These are phyloP conservation scores for Metarhizium brunneum DNA, from an alignment of 2,329 filamentous ascomycete species.

Conservation along the genomic window DNA sequence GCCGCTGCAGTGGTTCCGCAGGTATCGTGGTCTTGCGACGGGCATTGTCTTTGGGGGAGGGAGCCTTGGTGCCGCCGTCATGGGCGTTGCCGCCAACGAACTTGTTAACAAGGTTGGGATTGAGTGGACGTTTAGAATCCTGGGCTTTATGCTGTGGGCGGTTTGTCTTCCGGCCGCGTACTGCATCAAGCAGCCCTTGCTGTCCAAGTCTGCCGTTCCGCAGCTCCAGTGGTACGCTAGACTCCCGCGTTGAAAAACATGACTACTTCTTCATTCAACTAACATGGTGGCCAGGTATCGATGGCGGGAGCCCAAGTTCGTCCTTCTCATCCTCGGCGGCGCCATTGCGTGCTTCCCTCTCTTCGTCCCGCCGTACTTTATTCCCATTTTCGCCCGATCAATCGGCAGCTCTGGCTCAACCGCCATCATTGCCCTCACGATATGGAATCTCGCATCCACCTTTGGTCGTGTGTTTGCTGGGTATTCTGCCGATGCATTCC, in stretches of 20 bases:
- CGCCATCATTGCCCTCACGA: slow-evolving; percentile 13
- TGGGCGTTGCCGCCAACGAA: slow-evolving; percentile 14
- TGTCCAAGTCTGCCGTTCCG: slow-evolving; percentile 6
- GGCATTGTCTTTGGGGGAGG: slow-evolving; percentile 19
- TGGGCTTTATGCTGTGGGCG: slow-evolving; percentile 17
- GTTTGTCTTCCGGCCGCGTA: slow-evolving; percentile 18
- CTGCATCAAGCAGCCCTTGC: slow-evolving; percentile 11
- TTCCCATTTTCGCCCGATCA: slow-evolving; percentile 16
- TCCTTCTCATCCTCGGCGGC: slow-evolving; percentile 14
- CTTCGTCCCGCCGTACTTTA: slow-evolving; percentile 20
- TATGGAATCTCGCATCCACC: slow-evolving; percentile 19
- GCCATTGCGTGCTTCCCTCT: slow-evolving; percentile 16
- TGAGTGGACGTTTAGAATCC: slow-evolving; percentile 17
- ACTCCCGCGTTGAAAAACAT: no score
- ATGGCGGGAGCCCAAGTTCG: slow-evolving; percentile 14
- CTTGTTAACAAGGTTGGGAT: slow-evolving; percentile 15
- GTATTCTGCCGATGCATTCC: slow-evolving; percentile 14
- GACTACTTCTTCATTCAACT: background rate
- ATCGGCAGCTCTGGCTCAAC: slow-evolving; percentile 13
- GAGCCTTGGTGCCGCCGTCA: slow-evolving; percentile 17
- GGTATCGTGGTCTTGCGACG: slow-evolving; percentile 17
- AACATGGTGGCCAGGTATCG: slow-evolving; percentile 12
- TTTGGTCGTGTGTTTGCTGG: slow-evolving; percentile 17
- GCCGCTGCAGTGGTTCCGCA: slow-evolving; percentile 16
- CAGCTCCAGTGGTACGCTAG: slow-evolving; percentile 14